A percentile compares a stretch with the other conserved stretches of the same genome.
These are phyloP conservation scores for Paracoccidioides lutzii DNA, from an alignment of 2,329 filamentous ascomycete genomes.

Conservation along the genomic window DNA sequence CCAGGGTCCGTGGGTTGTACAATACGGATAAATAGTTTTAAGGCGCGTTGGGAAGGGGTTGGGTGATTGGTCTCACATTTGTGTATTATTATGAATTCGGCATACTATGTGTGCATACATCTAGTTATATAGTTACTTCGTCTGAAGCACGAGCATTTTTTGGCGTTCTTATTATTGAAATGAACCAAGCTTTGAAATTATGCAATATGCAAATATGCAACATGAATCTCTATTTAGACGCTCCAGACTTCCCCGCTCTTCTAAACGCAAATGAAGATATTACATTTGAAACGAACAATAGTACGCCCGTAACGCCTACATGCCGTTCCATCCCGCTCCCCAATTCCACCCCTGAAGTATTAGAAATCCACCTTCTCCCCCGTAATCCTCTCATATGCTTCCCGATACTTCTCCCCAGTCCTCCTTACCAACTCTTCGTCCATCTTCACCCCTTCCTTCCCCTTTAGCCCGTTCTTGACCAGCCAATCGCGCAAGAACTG, in stretches of 20 bases:
- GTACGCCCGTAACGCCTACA: not conserved
- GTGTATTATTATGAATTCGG: not conserved
- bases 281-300: not conserved
- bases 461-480: conserved; percentile 57
- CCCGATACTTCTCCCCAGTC: conserved; percentile 60
- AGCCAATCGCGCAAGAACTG: conserved; percentile 76
- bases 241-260: not conserved
- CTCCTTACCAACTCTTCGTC: conserved; percentile 55
- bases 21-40: not conserved
- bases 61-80: not conserved
- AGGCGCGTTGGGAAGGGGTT: not conserved
- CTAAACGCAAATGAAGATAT: not conserved
- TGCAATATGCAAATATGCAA: not conserved
- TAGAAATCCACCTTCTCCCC: conserved; percentile 25
- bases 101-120: not conserved
- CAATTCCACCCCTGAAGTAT: not conserved
- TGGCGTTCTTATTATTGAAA: not conserved
- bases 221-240: not conserved
- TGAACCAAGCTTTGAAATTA: not conserved
- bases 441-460: conserved; percentile 59
- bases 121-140: not conserved
- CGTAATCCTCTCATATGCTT: conserved; percentile 60
- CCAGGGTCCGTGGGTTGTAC: no score
- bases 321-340: not conserved
- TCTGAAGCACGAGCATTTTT: not conserved